These are phyloP conservation scores for Debaryomyces castellii DNA, from an alignment of 805 yeast species.

Conservation along the genomic window DNA sequence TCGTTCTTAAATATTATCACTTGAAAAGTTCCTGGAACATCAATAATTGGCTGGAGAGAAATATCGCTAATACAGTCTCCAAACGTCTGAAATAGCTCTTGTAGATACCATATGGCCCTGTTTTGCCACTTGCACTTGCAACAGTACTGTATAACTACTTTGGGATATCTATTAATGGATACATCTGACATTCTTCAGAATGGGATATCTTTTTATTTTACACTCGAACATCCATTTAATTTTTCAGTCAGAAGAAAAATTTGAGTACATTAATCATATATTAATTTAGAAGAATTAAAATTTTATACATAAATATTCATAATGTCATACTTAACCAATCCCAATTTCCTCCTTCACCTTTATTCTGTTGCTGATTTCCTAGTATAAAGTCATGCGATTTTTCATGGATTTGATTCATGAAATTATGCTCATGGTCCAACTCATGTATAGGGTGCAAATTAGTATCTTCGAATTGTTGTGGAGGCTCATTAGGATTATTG, in stretches of 20 bases:
- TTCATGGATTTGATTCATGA: conserved; percentile 1
- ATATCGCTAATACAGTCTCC: conserved; percentile 52
- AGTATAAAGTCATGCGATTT: background rate
- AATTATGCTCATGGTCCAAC: conserved; percentile 4
- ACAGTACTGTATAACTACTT: conserved; percentile 71
- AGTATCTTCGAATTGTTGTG: background rate
- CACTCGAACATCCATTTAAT: background rate
- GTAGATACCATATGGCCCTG: conserved; percentile 84
- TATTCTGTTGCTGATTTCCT: background rate
- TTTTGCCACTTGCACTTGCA: conserved; percentile 86
- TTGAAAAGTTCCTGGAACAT: conserved; percentile 25
- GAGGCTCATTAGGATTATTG: background rate
- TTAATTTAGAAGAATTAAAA: background rate
- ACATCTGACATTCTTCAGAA: conserved; percentile 2
- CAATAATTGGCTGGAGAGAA: conserved; percentile 22
- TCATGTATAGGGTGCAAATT: conserved; percentile 7
- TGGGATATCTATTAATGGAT: conserved; percentile 43
- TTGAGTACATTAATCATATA: background rate
- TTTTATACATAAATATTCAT: conserved; percentile 4
- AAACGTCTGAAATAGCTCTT: conserved; percentile 83
- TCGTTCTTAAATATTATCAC: conserved; percentile 11
- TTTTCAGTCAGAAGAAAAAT: background rate
- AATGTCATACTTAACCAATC: conserved; percentile 34
- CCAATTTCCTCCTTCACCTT: conserved; percentile 14
- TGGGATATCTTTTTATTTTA: no score